These are phyloP conservation scores for Coriolopsis trogii DNA, from an alignment of 1,284 basidiomycete species.

Conservation along the genomic window DNA sequence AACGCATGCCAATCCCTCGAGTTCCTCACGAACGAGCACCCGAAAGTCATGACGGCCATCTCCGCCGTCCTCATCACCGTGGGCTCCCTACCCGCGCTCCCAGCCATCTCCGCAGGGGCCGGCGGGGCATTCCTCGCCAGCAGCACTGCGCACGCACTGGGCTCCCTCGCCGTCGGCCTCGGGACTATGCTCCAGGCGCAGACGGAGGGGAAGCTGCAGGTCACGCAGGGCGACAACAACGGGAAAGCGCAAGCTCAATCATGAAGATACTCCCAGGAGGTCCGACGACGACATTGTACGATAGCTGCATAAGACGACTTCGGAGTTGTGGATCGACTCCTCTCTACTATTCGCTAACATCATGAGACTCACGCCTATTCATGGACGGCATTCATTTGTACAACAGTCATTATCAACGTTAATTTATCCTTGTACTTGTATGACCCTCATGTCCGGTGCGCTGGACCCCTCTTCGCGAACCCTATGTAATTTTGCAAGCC, in stretches of 20 bases:
- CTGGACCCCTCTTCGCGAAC: too few relatives aligned
- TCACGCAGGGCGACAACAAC: constrained; percentile 10
- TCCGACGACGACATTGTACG: constrained; percentile 2
- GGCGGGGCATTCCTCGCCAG: constrained; percentile 73
- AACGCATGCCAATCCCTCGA: constrained; percentile 76
- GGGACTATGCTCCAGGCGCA: constrained; percentile 48
- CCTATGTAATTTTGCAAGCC: background rate
- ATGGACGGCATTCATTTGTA: constrained; percentile 9
- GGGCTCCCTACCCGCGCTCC: constrained; percentile 70
- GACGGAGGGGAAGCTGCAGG: constrained; percentile 25
- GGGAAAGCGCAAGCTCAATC: constrained; percentile 7
- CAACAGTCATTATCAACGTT: constrained; percentile 9
- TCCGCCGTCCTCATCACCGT: constrained; percentile 77
- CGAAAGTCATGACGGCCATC: constrained; percentile 71
- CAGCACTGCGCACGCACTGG: constrained; percentile 71
- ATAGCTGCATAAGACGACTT: background rate
- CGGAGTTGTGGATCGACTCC: constrained; percentile 4
- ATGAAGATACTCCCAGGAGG: background rate
- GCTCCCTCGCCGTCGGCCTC: constrained; percentile 73
- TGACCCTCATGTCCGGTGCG: background rate
- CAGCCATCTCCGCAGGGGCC: constrained; percentile 63
- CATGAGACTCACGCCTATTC: background rate
- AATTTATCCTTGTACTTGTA: constrained; percentile 9
- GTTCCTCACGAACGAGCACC: constrained; percentile 71
- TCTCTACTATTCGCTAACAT: background rate